Evolutionary conservation across 257 asterid species (phyloP), one percentile per base, ranked within the genome.

Genomic region (Datura wrightii): DNA sequence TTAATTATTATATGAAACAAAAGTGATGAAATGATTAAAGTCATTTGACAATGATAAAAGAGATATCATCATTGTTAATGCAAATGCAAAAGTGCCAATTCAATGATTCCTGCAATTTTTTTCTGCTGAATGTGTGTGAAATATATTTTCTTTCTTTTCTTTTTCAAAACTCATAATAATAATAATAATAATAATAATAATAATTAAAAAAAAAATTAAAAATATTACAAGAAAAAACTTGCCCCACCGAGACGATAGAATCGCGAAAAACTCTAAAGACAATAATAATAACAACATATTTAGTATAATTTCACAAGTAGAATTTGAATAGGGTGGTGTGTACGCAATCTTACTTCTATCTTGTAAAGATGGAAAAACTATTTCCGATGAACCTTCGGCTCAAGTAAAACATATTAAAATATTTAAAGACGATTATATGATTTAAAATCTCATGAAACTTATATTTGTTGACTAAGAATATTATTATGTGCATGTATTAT

Each of bases 1-100:
- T 78, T 6, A 74, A n/a, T n/a, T 5, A 71, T 71, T 71, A 5
- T 79, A 67, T 83, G 58, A 6, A 6, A 34, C 2, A 42, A 88
- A 88, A 53, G 90, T 80, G 85, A 74, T 82, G 90, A 83, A 88
- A 91, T 90, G 91, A 93, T 93, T 87, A 87, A 79, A 80, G 80
- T 85, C 53, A 56, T 87, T 89, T 76, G 86, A 88, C 82, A 87
- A 72, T 56, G 82, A 84, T 81, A 89, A 88, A 50, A 87, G 89
- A 44, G 72, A 74, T 60, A 88, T 10, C 83, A 84, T 76, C 71
- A 86, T 83, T 83, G 65, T 72, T 88, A 58, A 71, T 86, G 89
- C 90, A 76, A 82, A 80, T 76, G 62, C 34, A 87, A 46, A 63
- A 67, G 53, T 84, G 79, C 79, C 53, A 60, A 41, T 42, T 82